These are phyloP conservation scores for Torulaspora franciscae DNA, from an alignment of 805 yeast genomes.

Conservation along the genomic window DNA sequence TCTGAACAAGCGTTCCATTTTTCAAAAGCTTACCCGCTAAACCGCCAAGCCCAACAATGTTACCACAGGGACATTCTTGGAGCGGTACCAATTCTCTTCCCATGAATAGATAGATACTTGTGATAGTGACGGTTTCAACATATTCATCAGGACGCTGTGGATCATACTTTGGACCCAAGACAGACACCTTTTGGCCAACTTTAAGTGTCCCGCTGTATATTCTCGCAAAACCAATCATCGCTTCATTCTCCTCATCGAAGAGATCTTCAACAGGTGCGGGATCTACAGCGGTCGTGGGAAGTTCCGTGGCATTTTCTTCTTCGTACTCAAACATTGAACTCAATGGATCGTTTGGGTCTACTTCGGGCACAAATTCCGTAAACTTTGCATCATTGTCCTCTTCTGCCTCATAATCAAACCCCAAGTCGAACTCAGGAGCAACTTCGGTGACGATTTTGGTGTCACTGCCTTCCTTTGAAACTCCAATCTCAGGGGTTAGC, in stretches of 20 bases:
- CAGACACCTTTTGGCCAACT: conserved; percentile 68
- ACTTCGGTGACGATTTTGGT: conserved; percentile 24
- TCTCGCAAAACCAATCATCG: conserved; percentile 81
- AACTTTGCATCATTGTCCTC: conserved; percentile 18
- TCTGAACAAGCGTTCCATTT: conserved; percentile 73
- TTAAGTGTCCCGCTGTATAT: conserved; percentile 78
- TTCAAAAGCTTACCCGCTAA: conserved; percentile 76
- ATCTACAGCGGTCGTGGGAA: conserved; percentile 40
- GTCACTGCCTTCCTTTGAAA: conserved; percentile 2
- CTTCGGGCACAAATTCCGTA: conserved; percentile 28
- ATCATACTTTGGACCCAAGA: conserved; percentile 83
- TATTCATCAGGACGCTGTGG: conserved; percentile 57
- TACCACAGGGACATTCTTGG: conserved; percentile 85
- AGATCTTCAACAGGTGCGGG: conserved; percentile 41
- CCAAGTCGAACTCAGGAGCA: conserved; percentile 27
- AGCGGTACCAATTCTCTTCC: conserved; percentile 82
- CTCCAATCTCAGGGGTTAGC: conserved; percentile 25
- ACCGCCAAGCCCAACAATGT: conserved; percentile 91
- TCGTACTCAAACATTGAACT: conserved; percentile 43
- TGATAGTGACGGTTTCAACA: conserved; percentile 52
- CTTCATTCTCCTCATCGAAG: conserved; percentile 51
- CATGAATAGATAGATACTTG: conserved; percentile 78
- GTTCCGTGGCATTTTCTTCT: conserved; percentile 51
- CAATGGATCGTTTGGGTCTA: conserved; percentile 38
- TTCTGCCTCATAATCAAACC: conserved; percentile 23